Evolutionary conservation across 306 rosid species (phyloP).

Genomic region (Ormosia emarginata): DNA sequence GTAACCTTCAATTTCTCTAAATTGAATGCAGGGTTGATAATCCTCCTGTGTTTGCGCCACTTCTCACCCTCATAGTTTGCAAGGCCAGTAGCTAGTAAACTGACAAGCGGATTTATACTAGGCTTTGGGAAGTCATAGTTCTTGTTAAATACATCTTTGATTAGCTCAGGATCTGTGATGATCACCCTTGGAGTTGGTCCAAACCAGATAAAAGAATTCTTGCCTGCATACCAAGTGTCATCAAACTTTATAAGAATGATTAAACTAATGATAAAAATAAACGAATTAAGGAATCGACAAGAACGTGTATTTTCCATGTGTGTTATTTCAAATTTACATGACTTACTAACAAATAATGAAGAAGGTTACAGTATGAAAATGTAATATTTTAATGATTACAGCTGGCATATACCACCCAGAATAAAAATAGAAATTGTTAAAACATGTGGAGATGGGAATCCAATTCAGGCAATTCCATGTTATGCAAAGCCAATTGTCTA

Average conservation of each 20-base stretch:
- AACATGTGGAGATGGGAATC: background rate
- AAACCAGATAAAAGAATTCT: slow-evolving; percentile 32
- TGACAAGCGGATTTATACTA: background rate
- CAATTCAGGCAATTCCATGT: background rate
- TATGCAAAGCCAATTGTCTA: background rate
- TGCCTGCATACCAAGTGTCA: slow-evolving; percentile 24
- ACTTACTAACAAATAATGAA: background rate
- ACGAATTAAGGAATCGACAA: background rate
- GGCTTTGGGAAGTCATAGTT: slow-evolving; percentile 1
- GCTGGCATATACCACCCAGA: background rate
- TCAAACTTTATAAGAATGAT: background rate
- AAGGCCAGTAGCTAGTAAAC: background rate
- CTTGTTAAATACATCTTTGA: slow-evolving; percentile 13
- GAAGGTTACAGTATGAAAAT: background rate
- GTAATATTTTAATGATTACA: background rate
- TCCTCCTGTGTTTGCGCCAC: slow-evolving; percentile 41
- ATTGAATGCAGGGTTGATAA: slow-evolving; percentile 45
- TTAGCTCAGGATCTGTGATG: slow-evolving; percentile 20
- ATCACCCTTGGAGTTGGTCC: slow-evolving; percentile 23
- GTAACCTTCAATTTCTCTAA: slow-evolving; percentile 44
- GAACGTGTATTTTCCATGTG: background rate
- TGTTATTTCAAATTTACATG: background rate
- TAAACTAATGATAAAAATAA: background rate
- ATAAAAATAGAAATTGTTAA: background rate
- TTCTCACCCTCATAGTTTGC: slow-evolving; percentile 27